Evolutionary conservation across 371 early-diverging fungal genomes (phyloP).

Genomic region (Saksenaea oblongispora): DNA sequence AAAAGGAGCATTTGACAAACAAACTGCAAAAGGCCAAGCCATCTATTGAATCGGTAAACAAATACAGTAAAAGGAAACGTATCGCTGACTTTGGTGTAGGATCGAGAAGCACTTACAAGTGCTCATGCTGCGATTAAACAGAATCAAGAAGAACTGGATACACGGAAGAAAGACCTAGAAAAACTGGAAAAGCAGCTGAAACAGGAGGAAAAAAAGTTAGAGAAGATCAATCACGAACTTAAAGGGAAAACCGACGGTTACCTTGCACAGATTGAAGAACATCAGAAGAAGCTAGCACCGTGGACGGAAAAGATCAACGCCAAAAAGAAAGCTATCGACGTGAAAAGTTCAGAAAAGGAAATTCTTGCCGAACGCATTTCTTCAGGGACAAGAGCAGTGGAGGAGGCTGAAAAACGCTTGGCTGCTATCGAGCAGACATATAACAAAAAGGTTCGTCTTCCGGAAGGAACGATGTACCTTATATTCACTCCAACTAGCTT

Average conservation of each 20-base stretch:
- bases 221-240: constrained; percentile 75
- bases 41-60: constrained; percentile 57
- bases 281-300: constrained; percentile 81
- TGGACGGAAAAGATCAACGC: constrained; percentile 79
- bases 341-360: constrained; percentile 77
- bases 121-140: constrained; percentile 57
- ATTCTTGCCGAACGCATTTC: constrained; percentile 65
- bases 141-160: constrained; percentile 56
- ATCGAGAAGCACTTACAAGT: constrained; percentile 46
- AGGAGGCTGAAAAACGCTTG: constrained; percentile 67
- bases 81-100: constrained; percentile 27
- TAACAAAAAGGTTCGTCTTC: constrained; percentile 20
- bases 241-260: constrained; percentile 83
- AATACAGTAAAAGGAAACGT: background rate
- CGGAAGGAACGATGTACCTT: background rate
- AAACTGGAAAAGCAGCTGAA: constrained; percentile 65
- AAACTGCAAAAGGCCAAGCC: constrained; percentile 74
- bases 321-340: constrained; percentile 73
- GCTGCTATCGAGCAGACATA: constrained; percentile 19
- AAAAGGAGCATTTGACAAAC: constrained; percentile 73
- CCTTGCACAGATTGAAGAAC: constrained; percentile 70
- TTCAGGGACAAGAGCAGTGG: constrained; percentile 53
- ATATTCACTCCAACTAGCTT: background rate
- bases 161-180: constrained; percentile 55
- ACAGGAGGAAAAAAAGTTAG: constrained; percentile 71